Evolutionary conservation across 805 yeast species (phyloP).

Genomic region (Yarrowia phangngaensis): DNA sequence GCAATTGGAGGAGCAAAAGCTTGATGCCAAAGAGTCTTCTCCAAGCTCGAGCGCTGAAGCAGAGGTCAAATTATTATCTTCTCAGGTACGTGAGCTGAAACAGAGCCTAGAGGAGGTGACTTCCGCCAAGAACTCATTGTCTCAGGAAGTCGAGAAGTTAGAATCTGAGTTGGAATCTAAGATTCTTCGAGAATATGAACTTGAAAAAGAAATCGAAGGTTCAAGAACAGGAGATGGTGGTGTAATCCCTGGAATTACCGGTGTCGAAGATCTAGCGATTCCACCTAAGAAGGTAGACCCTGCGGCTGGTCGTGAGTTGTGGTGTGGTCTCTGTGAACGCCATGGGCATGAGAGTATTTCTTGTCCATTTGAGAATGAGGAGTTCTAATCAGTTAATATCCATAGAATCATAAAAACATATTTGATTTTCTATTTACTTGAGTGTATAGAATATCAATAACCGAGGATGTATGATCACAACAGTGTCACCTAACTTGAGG

Average conservation of each 20-base stretch:
- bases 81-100: slow-evolving; percentile 14
- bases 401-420: too few relatives aligned
- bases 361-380: slow-evolving; percentile 77
- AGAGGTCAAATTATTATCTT: slow-evolving; percentile 8
- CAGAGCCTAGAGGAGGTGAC: slow-evolving; percentile 11
- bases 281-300: slow-evolving; percentile 47
- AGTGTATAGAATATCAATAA: too few relatives aligned
- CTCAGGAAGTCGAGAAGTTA: slow-evolving; percentile 34
- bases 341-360: slow-evolving; percentile 83
- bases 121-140: slow-evolving; percentile 6
- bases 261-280: not conserved
- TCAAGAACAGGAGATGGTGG: slow-evolving; percentile 1
- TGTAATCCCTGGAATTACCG: not conserved
- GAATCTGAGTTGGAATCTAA: slow-evolving; percentile 34
- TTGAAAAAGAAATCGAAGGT: slow-evolving; percentile 34
- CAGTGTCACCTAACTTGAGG: too few relatives aligned
- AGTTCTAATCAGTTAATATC: slow-evolving; percentile 39
- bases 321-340: slow-evolving; percentile 94
- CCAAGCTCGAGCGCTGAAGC: slow-evolving; percentile 16
- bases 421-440: too few relatives aligned
- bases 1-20: slow-evolving; percentile 20
- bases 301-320: slow-evolving; percentile 65
- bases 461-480: too few relatives aligned
- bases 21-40: slow-evolving; percentile 4
- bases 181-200: slow-evolving; percentile 37